Evolutionary conservation across 345 rosid species (phyloP), one percentile per base, ranked within the genome.

Genomic region (Barbarea vulgaris): DNA sequence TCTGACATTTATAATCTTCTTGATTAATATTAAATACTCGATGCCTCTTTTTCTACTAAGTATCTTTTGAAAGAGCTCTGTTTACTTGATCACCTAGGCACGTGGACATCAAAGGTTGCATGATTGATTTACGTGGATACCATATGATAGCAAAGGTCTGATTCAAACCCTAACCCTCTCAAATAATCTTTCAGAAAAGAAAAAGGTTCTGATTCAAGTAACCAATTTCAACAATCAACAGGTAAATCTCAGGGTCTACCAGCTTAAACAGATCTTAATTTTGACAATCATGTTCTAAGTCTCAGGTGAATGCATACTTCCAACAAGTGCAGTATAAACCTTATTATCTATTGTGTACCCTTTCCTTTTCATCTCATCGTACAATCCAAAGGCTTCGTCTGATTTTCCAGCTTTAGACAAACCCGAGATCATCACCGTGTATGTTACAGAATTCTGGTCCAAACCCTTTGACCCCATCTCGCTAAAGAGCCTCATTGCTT

Each of bases 371-470:
- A 85, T 88, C 77, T 88, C 89, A 75, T 85, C 90, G 12, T 91
- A 87, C 79, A 87, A 83, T 34, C 76, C 81, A 72, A 90, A 90
- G 36, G 97, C 96, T 76, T 91, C 96, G 31, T 88, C 86, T 3
- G 98, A 87, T 73, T 91, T 86, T 54, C 91, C 98, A 27, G 72
- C 83, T 83, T 85, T 90, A 19, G 89, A 88, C 81, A 94, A 81
- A 46, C 89, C 85, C 5, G 86, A 84, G 52, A 94, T 90, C 60
- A 91, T 76, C 54, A 85, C 85, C 0, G 92, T 81, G 79, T 90
- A 94, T 13, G 91, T 82, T 64, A 76, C 87, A 54, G 77, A 46
- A 76, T 78, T 79, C 67, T 83, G 83, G 28, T 76, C 70, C 51
- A 88, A 62, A 53, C 95, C 88, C 77, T 75, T 85, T 12, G 21